These are phyloP conservation scores for Westerdykella aurantiaca DNA, from an alignment of 2,329 filamentous ascomycete genomes.

Conservation along the genomic window DNA sequence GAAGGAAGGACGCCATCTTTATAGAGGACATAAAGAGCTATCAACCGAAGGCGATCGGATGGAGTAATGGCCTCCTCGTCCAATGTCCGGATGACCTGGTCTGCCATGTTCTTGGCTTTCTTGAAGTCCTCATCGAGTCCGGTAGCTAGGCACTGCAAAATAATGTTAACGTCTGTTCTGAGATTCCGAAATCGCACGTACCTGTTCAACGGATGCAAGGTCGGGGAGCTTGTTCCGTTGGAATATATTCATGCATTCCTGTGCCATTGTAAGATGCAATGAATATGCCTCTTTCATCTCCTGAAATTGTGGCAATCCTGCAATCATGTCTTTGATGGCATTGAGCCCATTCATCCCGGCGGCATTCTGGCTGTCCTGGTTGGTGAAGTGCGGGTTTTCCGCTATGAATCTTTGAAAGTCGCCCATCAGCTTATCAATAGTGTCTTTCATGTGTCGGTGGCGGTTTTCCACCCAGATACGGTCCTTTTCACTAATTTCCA, in stretches of 20 bases:
- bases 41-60: constrained; percentile 73
- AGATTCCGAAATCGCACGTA: constrained; percentile 18
- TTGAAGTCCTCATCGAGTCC: constrained; percentile 88
- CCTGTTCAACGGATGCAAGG: constrained; percentile 80
- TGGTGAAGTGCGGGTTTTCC: constrained; percentile 87
- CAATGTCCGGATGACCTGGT: constrained; percentile 78
- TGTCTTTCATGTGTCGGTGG: constrained; percentile 96
- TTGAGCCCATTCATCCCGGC: constrained; percentile 81
- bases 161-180: constrained; percentile 1
- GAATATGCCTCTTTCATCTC: constrained; percentile 95
- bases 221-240: constrained; percentile 79
- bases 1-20: constrained; percentile 77
- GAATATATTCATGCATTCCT: constrained; percentile 94
- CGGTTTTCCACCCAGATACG: constrained; percentile 93
- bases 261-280: constrained; percentile 90
- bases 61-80: constrained; percentile 72
- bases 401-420: constrained; percentile 91
- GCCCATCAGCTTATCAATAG: constrained; percentile 84
- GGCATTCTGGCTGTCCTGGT: constrained; percentile 60
- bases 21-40: constrained; percentile 81
- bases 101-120: constrained; percentile 83
- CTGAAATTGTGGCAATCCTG: constrained; percentile 87
- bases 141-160: constrained; percentile 65
- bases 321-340: constrained; percentile 95
- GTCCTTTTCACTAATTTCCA: constrained; percentile 87